Evolutionary conservation across 169 alveolate genomes (phyloP).

Genomic region (Cryptosporidium viatorum): DNA sequence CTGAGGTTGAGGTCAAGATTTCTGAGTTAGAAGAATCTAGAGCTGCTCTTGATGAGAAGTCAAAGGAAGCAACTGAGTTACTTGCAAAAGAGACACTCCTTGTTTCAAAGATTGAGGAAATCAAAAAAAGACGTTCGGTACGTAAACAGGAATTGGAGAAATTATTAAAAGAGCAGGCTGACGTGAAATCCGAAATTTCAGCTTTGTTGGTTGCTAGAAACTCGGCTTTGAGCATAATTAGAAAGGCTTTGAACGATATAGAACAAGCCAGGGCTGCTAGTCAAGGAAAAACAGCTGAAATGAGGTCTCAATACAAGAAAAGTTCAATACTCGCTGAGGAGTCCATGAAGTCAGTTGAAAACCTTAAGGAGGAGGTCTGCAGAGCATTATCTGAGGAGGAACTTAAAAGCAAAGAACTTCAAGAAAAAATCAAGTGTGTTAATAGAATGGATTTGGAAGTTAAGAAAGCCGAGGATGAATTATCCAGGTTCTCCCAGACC

Average conservation of each 20-base stretch:
- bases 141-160: neutral
- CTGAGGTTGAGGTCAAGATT: constrained; percentile 26
- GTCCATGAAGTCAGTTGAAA: constrained; percentile 33
- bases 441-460: constrained; percentile 29
- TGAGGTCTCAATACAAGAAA: neutral
- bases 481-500: neutral
- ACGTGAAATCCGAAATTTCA: constrained; percentile 37
- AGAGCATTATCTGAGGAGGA: constrained; percentile 44
- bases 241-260: constrained; percentile 37
- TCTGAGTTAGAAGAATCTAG: constrained; percentile 23
- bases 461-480: constrained; percentile 1
- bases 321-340: constrained; percentile 28
- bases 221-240: constrained; percentile 34
- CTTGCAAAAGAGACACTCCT: constrained; percentile 23
- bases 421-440: constrained; percentile 16
- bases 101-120: constrained; percentile 17
- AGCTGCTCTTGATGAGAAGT: constrained; percentile 28
- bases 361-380: constrained; percentile 11
- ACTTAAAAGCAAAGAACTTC: constrained; percentile 10
- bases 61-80: constrained; percentile 55
- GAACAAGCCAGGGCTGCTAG: constrained; percentile 41
- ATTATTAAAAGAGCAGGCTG: constrained; percentile 16
- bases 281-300: constrained; percentile 10
- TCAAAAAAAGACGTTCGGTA: constrained; percentile 9
- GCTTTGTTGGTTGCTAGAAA: constrained; percentile 62